A percentile compares a stretch with the other conserved stretches of the same genome.
These are phyloP conservation scores for Phialophora expanda DNA, from an alignment of 2,329 filamentous ascomycete species.

Conservation along the genomic window DNA sequence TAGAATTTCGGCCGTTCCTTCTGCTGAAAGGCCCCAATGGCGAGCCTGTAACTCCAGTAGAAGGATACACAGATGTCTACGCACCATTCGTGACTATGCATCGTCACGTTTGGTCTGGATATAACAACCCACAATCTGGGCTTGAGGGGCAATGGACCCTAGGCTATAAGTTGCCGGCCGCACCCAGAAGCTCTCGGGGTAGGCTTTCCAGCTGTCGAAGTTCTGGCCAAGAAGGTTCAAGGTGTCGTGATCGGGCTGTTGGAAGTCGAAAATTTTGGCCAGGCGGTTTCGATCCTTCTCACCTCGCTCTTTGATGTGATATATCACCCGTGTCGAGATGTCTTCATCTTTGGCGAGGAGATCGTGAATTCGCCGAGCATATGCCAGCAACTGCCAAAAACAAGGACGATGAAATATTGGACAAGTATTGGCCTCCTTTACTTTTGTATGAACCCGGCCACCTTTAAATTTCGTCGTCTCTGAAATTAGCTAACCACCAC, in stretches of 20 bases:
- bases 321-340: slow-evolving; percentile 1
- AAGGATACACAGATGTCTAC: slow-evolving; percentile 8
- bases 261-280: not conserved
- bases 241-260: not conserved
- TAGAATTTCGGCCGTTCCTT: slow-evolving; percentile 5
- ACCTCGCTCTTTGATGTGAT: slow-evolving; percentile 6
- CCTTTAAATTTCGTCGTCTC: too few species aligned
- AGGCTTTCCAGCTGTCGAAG: not conserved
- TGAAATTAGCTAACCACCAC: too few species aligned
- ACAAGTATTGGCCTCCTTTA: too few species aligned
- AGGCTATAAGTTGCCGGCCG: not conserved
- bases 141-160: slow-evolving; percentile 5
- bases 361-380: slow-evolving; percentile 5
- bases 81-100: slow-evolving; percentile 17
- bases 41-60: not conserved
- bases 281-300: slow-evolving; percentile 6
- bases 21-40: not conserved
- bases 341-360: slow-evolving; percentile 6
- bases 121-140: slow-evolving; percentile 10
- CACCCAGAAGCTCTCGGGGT: not conserved
- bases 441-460: too few species aligned
- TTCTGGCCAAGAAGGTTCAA: not conserved
- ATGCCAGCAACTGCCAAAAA: too few species aligned
- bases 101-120: slow-evolving; percentile 14
- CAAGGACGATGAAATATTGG: too few species aligned